These are phyloP conservation scores for Euphorbia schlechtendalii DNA, from an alignment of 441 rosid species.

Conservation along the genomic window DNA sequence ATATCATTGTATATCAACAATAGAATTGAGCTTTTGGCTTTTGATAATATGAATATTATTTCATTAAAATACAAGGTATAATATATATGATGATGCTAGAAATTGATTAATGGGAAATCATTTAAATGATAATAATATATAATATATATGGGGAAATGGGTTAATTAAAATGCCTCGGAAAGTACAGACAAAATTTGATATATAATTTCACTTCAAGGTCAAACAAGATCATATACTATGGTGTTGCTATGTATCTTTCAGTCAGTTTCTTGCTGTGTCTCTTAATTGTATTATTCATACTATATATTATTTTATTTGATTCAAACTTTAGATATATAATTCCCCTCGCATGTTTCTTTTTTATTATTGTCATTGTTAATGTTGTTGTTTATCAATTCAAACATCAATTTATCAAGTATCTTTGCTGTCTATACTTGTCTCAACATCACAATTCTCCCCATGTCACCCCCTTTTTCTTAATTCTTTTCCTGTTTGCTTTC, in stretches of 20 bases:
- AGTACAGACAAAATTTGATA: slow-evolving; percentile 33
- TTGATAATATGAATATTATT: not conserved
- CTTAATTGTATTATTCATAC: slow-evolving; percentile 16
- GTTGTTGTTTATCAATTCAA: not conserved
- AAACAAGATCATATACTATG: too few species aligned
- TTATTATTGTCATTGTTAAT: not conserved
- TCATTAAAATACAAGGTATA: not conserved
- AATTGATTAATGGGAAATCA: slow-evolving; percentile 18
- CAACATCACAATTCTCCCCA: not conserved
- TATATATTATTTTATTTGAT: slow-evolving; percentile 20
- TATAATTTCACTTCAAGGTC: slow-evolving; percentile 27
- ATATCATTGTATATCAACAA: too few species aligned
- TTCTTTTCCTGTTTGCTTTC: too few species aligned
- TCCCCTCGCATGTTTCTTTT: slow-evolving; percentile 7
- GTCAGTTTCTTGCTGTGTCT: slow-evolving; percentile 25
- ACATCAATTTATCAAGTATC: not conserved
- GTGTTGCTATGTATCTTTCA: slow-evolving; percentile 28
- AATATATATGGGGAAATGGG: slow-evolving; percentile 1
- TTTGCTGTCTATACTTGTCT: not conserved
- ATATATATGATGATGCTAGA: slow-evolving; percentile 11
- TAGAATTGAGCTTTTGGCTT: not conserved
- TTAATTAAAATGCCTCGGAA: slow-evolving; percentile 35
- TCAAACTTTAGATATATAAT: slow-evolving; percentile 3
- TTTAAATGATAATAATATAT: not conserved
- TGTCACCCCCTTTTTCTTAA: not conserved